Base-by-base conservation (phyloP, 2,329 filamentous ascomycete genomes). In the Alternaria gansuensis region DNA sequence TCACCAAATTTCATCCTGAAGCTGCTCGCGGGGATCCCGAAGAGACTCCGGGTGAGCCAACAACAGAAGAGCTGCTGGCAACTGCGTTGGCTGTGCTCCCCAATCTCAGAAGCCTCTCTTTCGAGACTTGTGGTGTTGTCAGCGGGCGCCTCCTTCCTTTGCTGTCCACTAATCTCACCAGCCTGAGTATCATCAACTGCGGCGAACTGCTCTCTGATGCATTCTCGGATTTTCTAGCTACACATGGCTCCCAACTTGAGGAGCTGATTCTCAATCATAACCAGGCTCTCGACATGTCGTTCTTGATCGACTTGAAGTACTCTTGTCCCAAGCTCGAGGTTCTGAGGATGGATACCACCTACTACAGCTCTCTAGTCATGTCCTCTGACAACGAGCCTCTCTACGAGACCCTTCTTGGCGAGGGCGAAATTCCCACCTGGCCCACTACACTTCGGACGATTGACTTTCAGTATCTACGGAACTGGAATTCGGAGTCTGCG, bases 111-210 rank as follows among this genome's bases (percentile, higher is more conserved):
- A 85, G 88, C 54, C 79, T 97, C 10, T 82, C 88, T 1, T 88
- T 97, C 64, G 87, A 93, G 70, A 89, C 89, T 7, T 96, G 89
- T 41, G 89, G 88, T 3, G 82, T 91, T 33, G 84, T 92, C 57
- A 90, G 90, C 69, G 84, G 87, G 7, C 81, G 82, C 8, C 82
- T 96, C 17, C 80, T 97, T n/a, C 82, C 85, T 1, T 80, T 86
- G 4, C 79, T 97, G 6, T 92, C 93, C 0, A 82, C 79, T 10
- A 84, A 81, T 3, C 81, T 98, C 21, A 79, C 83, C 44, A 85
- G 86, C 44, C 82, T 98, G 3, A 89, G 89, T 63, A 81, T 97
- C 14, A 86, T 88, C 64, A 94, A 95, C 67, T 97, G 93, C 71
- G 88, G 89, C 78, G 87, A 90, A 61, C 78, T 97, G 9, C 87